Base-by-base conservation (phyloP, 352 stramenopile species). In the Pythium dissotocum region DNA sequence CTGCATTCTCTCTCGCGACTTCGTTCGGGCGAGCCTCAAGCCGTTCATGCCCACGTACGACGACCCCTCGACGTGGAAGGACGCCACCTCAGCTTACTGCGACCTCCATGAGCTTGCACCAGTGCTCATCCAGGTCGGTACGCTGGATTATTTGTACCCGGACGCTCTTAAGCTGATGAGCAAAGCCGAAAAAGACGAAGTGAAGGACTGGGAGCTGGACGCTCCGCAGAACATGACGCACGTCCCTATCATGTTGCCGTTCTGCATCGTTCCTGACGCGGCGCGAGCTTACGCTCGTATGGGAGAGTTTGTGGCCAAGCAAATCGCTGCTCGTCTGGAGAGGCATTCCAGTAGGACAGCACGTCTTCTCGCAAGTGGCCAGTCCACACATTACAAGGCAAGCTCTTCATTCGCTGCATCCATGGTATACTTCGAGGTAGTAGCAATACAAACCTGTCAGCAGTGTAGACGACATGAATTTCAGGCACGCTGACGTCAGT, bases 201-300 rank as follows among this genome's bases (percentile, higher is more conserved):
- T 75, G 12, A 65, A 48, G 2, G 71, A 82, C 58, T 86, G 78
- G 78, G 73, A 80, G 51, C 24, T 89, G 6, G 73, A 85, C 53
- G 64, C 80, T 10, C 77, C 83, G 18, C 57, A 77, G 8, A 55
- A 74, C 33, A 40, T 88, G 42, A 67, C 73, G 10, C 80, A 87
- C 57, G 69, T 79, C 0, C 87, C 85, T 64, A 28, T 70, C 2
- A 63, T 79, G 10, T 74, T 87, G 10, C 77, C 80, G 48, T 61
- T 58, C 2, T 73, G 65, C 12, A 55, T 88, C 30, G 59, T 87
- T 48, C 78, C 78, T 16, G 78, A 82, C 57, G 67, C 72, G 6
- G 36, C 65, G 24, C 52, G 77, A 18, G 78, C 70, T 5, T 64
- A 87, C 52, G 51, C 73, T 7, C 65, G 61, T 24, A 67, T 77